These are phyloP conservation scores for Physcomitrellopsis africana DNA, from an alignment of 225 moss, liverwort and hornwort genomes.

Conservation along the genomic window DNA sequence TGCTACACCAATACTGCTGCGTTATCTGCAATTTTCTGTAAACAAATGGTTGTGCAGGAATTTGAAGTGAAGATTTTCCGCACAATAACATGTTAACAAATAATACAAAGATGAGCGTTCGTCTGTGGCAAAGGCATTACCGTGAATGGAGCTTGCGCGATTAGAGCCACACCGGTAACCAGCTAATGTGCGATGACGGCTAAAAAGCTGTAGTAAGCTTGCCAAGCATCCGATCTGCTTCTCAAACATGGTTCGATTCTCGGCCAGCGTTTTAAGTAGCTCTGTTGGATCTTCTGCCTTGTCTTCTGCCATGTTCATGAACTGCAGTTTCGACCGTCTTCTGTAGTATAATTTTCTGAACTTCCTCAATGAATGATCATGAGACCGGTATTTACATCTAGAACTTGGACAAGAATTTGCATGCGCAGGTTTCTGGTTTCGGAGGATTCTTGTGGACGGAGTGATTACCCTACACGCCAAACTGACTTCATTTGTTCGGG, in stretches of 20 bases:
- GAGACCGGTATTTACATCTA: not conserved
- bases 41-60: not conserved
- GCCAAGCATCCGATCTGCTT: conserved; percentile 43
- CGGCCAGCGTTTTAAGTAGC: conserved; percentile 29
- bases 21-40: not conserved
- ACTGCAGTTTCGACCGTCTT: not conserved
- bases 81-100: not conserved
- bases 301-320: conserved; percentile 16
- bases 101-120: not conserved
- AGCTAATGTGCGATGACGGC: conserved; percentile 24
- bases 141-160: conserved; percentile 15
- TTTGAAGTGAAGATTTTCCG: not conserved
- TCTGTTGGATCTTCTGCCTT: conserved; percentile 28
- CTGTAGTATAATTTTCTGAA: not conserved
- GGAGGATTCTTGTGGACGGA: not conserved
- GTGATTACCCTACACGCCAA: not conserved
- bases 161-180: conserved; percentile 40
- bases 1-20: too few relatives aligned
- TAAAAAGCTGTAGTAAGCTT: conserved; percentile 38
- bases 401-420: not conserved
- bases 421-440: not conserved
- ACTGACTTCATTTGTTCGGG: not conserved
- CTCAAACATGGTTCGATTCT: conserved; percentile 30
- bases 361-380: not conserved
- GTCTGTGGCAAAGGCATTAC: not conserved